Evolutionary conservation across 139 green algal species (phyloP), one percentile per base, ranked within the genome.

Genomic region (Auxenochlorella pyrenoidosa): DNA sequence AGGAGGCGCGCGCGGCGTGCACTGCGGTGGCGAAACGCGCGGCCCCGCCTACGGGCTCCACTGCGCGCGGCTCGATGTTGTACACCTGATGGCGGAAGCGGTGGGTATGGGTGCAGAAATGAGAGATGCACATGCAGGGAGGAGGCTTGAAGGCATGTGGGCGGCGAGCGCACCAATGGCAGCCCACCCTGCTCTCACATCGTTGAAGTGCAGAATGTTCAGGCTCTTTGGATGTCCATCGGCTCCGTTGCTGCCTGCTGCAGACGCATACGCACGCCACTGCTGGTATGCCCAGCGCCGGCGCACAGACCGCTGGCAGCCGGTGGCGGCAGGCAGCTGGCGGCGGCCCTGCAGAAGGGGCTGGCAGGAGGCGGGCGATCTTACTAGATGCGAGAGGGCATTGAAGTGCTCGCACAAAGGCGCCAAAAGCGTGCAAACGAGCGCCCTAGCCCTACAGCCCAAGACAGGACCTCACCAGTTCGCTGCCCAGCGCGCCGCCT

Each of bases 181-280:
- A 54, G 47, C 47, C 10, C n/a, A n/a, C 47, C 47, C 47, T 41
- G 68, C 68, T 28, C 12, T 73, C 60, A 89, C 88, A 60, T 96
- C 94, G 76, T 96, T 96, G 89, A 96, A 96, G 76, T 96, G 94
- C 47, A 96, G 66, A 5, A 96, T 88, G 8, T 89, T 89, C 3
- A 91, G 86, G 34, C 79, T n/a, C 40, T 84, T 89, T 28, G 30
- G n/a, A 2, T 3, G 13, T 2, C 26, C 21, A n/a, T 2, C 36
- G 18, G 40, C 66, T 24, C 40, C 22, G 34, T 3, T n/a, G 51
- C 75, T 16, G 18, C 21, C 43, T 24, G 75, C 75, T 2, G 75
- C 41, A 36, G 82, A 73, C 4, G 47, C 41, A 13, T 18, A 34
- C n/a, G 15, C 47, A 26, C n/a, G 30, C 44, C 51, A 81, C 34